phyloP scores from a whole-genome alignment of 805 yeast species.

The Pichia rugopelliculosa region DNA sequence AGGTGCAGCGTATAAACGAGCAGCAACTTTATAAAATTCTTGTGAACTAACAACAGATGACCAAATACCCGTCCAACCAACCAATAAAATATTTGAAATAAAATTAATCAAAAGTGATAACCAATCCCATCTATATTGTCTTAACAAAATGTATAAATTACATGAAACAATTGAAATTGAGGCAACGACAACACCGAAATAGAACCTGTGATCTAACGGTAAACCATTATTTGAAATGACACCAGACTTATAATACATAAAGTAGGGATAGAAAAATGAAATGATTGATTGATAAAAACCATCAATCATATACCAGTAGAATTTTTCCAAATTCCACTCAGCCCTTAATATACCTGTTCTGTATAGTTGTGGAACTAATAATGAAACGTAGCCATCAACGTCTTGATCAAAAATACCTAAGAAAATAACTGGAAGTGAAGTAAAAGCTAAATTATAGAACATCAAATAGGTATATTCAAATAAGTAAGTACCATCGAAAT shows the following conservation, averaged over 20 bases:
- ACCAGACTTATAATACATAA: conserved; percentile 37
- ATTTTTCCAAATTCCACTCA: conserved; percentile 66
- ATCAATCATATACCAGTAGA: conserved; percentile 68
- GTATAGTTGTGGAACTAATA: conserved; percentile 70
- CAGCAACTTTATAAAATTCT: conserved; percentile 63
- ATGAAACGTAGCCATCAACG: conserved; percentile 59
- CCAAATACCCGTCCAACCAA: conserved; percentile 81
- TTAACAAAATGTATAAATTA: conserved; percentile 56
- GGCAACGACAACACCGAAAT: conserved; percentile 63
- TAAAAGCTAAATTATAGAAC: conserved; percentile 78
- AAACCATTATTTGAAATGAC: conserved; percentile 39
- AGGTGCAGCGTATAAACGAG: conserved; percentile 53
- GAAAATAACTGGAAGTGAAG: conserved; percentile 73
- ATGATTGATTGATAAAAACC: conserved; percentile 70
- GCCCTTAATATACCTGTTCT: conserved; percentile 61
- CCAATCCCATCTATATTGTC: conserved; percentile 82
- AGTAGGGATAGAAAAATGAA: conserved; percentile 68
- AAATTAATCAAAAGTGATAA: conserved; percentile 46
- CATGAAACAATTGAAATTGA: conserved; percentile 62
- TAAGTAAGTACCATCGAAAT: conserved; percentile 75
- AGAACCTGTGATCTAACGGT: conserved; percentile 61
- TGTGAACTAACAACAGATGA: conserved; percentile 43
- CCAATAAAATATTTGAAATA: conserved; percentile 52
- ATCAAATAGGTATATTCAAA: conserved; percentile 73
- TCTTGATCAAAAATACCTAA: conserved; percentile 79